A percentile compares a stretch with the other conserved stretches of the same genome.
phyloP scores from a whole-genome alignment of 2,329 filamentous ascomycete species.

The Thielaviopsis ethacetica region DNA sequence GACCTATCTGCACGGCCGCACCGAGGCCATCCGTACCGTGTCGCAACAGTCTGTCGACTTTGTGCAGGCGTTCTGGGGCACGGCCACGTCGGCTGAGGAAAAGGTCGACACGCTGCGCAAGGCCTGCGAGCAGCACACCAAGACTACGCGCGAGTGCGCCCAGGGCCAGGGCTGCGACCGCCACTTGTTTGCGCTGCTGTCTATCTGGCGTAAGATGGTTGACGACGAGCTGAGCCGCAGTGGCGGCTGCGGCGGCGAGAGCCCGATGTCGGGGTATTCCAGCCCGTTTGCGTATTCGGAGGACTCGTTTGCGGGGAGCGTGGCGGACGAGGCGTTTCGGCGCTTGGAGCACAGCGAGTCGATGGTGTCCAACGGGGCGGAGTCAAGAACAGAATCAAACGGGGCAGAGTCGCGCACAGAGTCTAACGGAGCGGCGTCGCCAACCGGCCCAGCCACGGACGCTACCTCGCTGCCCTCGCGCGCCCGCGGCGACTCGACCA shows the following conservation, averaged over 20 bases:
- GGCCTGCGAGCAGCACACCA: slow-evolving; percentile 70
- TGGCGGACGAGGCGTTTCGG: neutral
- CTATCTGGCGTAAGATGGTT: slow-evolving; percentile 79
- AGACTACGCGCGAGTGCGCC: slow-evolving; percentile 66
- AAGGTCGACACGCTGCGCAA: slow-evolving; percentile 77
- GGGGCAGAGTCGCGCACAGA: neutral
- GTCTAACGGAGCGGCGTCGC: neutral
- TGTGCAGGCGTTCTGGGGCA: slow-evolving; percentile 77
- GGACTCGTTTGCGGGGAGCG: neutral
- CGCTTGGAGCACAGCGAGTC: slow-evolving; percentile 1
- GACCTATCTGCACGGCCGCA: slow-evolving; percentile 78
- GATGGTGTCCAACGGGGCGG: neutral
- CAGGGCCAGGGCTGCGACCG: slow-evolving; percentile 85
- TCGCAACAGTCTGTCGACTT: slow-evolving; percentile 74
- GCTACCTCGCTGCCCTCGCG: slow-evolving; percentile 6
- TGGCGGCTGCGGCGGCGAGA: slow-evolving; percentile 40
- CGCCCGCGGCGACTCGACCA: slow-evolving; percentile 36
- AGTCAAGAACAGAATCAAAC: neutral
- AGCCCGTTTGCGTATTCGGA: slow-evolving; percentile 1
- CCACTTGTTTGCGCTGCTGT: slow-evolving; percentile 86
- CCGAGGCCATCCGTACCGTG: slow-evolving; percentile 80
- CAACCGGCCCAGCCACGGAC: neutral
- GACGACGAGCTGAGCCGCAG: slow-evolving; percentile 54
- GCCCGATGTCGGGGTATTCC: slow-evolving; percentile 31
- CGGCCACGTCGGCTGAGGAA: slow-evolving; percentile 61